These are phyloP conservation scores for Evernia prunastri DNA, from an alignment of 495 filamentous ascomycete species.

Conservation along the genomic window DNA sequence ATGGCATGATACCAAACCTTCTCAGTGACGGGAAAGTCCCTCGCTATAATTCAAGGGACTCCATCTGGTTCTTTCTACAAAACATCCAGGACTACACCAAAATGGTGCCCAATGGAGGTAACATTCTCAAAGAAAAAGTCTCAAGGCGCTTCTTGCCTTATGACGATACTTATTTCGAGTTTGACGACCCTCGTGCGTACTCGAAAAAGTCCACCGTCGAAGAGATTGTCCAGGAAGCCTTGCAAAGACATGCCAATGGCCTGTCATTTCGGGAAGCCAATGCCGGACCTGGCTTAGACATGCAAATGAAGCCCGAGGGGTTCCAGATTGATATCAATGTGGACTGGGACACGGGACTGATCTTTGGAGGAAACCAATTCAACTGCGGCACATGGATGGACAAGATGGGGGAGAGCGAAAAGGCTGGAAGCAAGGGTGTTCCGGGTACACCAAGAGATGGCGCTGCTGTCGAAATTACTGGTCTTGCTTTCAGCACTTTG, in stretches of 20 bases:
- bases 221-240: slow-evolving; percentile 86
- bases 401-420: slow-evolving; percentile 98
- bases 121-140: slow-evolving; percentile 68
- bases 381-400: slow-evolving; percentile 99
- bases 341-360: slow-evolving; percentile 87
- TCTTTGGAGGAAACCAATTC: slow-evolving; percentile 86
- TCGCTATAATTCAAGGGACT: slow-evolving; percentile 94
- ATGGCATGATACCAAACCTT: slow-evolving; percentile 97
- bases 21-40: slow-evolving; percentile 79
- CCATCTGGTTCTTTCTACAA: slow-evolving; percentile 95
- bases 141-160: slow-evolving; percentile 88
- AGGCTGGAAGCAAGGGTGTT: slow-evolving; percentile 86
- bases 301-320: slow-evolving; percentile 87
- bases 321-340: slow-evolving; percentile 87
- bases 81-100: slow-evolving; percentile 87
- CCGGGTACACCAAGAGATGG: slow-evolving; percentile 95
- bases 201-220: slow-evolving; percentile 70
- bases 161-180: slow-evolving; percentile 85
- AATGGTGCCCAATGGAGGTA: slow-evolving; percentile 71
- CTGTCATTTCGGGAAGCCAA: slow-evolving; percentile 93
- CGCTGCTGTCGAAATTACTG: slow-evolving; percentile 89
- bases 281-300: slow-evolving; percentile 77
- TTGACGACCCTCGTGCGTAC: slow-evolving; percentile 78
- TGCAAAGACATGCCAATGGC: slow-evolving; percentile 84
- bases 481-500: slow-evolving; percentile 82